phyloP scores from a whole-genome alignment of 179 eudicot genomes.

The Actinidia chinensis region DNA sequence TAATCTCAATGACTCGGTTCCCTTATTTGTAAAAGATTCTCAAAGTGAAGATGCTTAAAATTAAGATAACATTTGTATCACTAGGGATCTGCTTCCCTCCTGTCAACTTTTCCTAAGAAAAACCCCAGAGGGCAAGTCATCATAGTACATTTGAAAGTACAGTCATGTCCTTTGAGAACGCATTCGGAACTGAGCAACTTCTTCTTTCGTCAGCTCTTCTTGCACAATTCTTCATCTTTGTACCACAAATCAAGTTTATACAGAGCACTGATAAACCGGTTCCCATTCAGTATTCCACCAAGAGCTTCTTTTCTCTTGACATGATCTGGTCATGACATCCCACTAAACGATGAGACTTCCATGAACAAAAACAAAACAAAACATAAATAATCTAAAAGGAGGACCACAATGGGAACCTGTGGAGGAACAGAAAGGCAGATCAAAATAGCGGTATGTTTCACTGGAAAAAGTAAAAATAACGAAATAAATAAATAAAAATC shows the following conservation, averaged over 20 bases:
- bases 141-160: slow-evolving; percentile 61
- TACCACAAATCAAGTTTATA: slow-evolving; percentile 45
- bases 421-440: slow-evolving; percentile 38
- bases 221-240: slow-evolving; percentile 45
- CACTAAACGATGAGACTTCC: neutral
- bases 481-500: too few relatives aligned
- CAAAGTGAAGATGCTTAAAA: slow-evolving; percentile 54
- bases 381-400: neutral
- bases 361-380: neutral
- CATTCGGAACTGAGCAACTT: slow-evolving; percentile 47
- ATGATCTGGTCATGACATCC: slow-evolving; percentile 32
- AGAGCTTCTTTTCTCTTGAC: slow-evolving; percentile 55
- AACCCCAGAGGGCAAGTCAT: slow-evolving; percentile 64
- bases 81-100: slow-evolving; percentile 49
- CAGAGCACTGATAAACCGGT: slow-evolving; percentile 48
- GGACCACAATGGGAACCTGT: slow-evolving; percentile 26
- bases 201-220: slow-evolving; percentile 40
- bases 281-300: slow-evolving; percentile 53
- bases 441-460: slow-evolving; percentile 39
- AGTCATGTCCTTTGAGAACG: slow-evolving; percentile 47
- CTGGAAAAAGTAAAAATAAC: slow-evolving; percentile 17
- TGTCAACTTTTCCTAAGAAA: slow-evolving; percentile 57
- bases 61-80: slow-evolving; percentile 48
- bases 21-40: slow-evolving; percentile 44
- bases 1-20: slow-evolving; percentile 51